Evolutionary conservation across 2,329 filamentous ascomycete genomes (phyloP).

Genomic region (Xylaria sp.): DNA sequence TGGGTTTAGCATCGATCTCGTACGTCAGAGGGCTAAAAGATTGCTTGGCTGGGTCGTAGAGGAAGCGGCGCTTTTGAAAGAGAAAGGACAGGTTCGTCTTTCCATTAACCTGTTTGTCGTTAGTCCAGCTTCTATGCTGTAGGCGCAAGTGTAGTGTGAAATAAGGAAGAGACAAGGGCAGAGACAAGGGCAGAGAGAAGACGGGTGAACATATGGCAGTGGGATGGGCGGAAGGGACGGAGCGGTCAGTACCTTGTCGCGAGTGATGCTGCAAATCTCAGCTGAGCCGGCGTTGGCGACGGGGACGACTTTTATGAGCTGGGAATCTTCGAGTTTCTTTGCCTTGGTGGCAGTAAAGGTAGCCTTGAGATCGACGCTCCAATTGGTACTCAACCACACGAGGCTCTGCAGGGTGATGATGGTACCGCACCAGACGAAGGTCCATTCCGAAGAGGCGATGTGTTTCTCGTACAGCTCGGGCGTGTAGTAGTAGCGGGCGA

Average conservation of each 20-base stretch:
- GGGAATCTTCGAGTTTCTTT: constrained; percentile 72
- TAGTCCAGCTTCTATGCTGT: no score
- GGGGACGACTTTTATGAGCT: constrained; percentile 91
- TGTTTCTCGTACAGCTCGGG: constrained; percentile 86
- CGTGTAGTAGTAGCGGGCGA: constrained; percentile 85
- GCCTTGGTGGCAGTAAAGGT: constrained; percentile 80
- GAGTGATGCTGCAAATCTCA: constrained; percentile 83
- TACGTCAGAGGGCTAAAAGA: constrained; percentile 85
- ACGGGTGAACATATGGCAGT: no score
- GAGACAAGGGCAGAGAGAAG: neutral
- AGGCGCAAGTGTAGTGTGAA: neutral
- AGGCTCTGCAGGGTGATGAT: constrained; percentile 90
- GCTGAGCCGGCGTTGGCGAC: constrained; percentile 85
- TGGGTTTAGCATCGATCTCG: constrained; percentile 82
- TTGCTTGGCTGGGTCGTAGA: constrained; percentile 74
- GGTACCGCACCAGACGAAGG: constrained; percentile 88
- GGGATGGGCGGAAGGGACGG: neutral
- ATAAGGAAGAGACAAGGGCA: neutral
- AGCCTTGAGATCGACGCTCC: constrained; percentile 88
- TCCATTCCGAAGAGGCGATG: constrained; percentile 96
- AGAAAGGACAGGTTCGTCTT: constrained; percentile 85
- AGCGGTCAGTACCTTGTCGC: constrained; percentile 65
- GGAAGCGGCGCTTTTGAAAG: constrained; percentile 97
- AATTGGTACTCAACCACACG: constrained; percentile 94
- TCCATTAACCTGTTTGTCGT: constrained; percentile 68